Conservation (phyloP, 2,329 filamentous ascomycete genomes). For the Ophiostoma novo-ulmi region DNA sequence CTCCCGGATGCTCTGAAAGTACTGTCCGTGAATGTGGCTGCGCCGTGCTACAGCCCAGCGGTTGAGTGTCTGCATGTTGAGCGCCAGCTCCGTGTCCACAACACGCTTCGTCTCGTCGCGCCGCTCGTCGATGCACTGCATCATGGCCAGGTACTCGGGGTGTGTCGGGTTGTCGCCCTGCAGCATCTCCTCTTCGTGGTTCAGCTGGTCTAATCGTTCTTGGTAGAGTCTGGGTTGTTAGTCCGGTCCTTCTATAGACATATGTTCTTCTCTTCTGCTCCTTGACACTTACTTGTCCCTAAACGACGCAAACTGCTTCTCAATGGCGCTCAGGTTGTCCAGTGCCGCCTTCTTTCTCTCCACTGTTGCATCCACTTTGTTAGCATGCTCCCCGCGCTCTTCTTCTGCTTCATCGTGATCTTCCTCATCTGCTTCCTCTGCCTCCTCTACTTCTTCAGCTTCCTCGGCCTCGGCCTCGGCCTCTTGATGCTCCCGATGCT, state of each 20-base stretch:
- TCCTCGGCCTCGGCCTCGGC: background rate
- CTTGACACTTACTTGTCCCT: constrained; percentile 60
- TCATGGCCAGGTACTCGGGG: constrained; percentile 84
- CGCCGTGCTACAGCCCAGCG: constrained; percentile 74
- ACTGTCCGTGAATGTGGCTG: constrained; percentile 83
- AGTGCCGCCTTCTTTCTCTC: constrained; percentile 74
- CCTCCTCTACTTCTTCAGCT: background rate
- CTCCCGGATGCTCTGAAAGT: constrained; percentile 79
- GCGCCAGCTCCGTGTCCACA: constrained; percentile 67
- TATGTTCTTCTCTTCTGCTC: background rate
- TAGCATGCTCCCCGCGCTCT: constrained; percentile 7
- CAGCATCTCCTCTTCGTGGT: constrained; percentile 62
- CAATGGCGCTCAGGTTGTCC: constrained; percentile 72
- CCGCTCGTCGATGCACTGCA: constrained; percentile 77
- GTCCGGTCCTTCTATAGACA: background rate
- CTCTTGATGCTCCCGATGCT: background rate
- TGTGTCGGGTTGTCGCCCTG: constrained; percentile 64
- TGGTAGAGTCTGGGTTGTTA: constrained; percentile 65
- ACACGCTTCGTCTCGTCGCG: constrained; percentile 73
- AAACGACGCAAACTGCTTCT: constrained; percentile 82
- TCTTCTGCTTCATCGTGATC: constrained; percentile 3
- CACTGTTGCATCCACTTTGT: constrained; percentile 44
- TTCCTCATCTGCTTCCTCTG: background rate
- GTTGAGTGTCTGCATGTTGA: constrained; percentile 67
- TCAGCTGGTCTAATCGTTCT: constrained; percentile 77